Percentiles rank a stretch among this genome's conserved stretches.
These are phyloP conservation scores for Cenchrus purpureus DNA, from an alignment of 176 grass and related monocot species.

Conservation along the genomic window DNA sequence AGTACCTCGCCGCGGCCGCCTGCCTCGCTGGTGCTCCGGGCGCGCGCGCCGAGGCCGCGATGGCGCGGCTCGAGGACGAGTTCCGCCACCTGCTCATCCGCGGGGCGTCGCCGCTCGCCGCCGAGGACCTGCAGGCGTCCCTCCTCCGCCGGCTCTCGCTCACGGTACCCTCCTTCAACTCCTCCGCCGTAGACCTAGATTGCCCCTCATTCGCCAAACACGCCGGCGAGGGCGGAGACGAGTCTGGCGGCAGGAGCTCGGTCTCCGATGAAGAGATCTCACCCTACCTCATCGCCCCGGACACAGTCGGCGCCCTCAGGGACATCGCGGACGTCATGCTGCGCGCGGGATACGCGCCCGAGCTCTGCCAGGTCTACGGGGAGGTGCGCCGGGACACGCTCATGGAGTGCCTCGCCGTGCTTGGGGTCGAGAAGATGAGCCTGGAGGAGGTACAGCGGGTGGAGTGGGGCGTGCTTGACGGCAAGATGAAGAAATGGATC, in stretches of 20 bases:
- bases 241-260: slow-evolving; percentile 35
- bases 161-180: slow-evolving; percentile 49
- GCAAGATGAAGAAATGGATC: slow-evolving; percentile 95
- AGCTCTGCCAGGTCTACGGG: slow-evolving; percentile 84
- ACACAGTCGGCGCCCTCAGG: slow-evolving; percentile 58
- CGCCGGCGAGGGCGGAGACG: slow-evolving; percentile 26
- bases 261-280: slow-evolving; percentile 69
- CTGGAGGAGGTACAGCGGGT: slow-evolving; percentile 87
- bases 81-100: slow-evolving; percentile 83
- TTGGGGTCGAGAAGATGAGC: slow-evolving; percentile 81
- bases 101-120: slow-evolving; percentile 43
- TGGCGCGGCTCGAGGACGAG: slow-evolving; percentile 80
- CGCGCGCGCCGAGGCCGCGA: slow-evolving; percentile 59
- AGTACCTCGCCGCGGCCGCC: slow-evolving; percentile 69
- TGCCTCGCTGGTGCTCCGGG: slow-evolving; percentile 37
- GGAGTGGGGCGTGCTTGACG: slow-evolving; percentile 79
- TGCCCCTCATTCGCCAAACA: slow-evolving; percentile 53
- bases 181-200: slow-evolving; percentile 52
- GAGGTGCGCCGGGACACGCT: slow-evolving; percentile 72
- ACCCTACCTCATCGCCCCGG: slow-evolving; percentile 58
- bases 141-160: slow-evolving; percentile 71
- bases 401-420: slow-evolving; percentile 69
- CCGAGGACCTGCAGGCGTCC: slow-evolving; percentile 55
- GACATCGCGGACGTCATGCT: slow-evolving; percentile 82
- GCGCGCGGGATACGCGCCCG: slow-evolving; percentile 64